phyloP scores from a whole-genome alignment of 2,329 filamentous ascomycete species.

The Monilinia fructicola region DNA sequence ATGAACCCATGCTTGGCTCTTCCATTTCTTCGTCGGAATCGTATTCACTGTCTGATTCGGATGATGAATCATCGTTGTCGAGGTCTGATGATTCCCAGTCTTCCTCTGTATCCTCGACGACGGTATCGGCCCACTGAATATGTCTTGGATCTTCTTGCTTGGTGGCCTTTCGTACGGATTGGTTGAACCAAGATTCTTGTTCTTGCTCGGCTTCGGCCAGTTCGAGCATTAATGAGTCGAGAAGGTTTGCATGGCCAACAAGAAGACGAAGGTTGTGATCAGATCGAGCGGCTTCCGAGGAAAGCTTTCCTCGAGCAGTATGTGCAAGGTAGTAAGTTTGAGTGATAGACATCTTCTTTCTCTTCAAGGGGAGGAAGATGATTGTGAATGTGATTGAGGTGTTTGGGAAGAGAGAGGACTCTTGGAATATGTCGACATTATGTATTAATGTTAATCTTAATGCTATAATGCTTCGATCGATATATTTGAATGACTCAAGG shows the following conservation, averaged over 20 bases:
- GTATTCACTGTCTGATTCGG: conserved; percentile 54
- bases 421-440: conserved; percentile 35
- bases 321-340: conserved; percentile 98
- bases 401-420: conserved; percentile 30
- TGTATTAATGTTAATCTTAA: conserved; percentile 28
- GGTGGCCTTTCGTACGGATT: conserved; percentile 77
- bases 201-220: conserved; percentile 92
- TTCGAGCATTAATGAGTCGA: conserved; percentile 89
- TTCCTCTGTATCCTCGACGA: conserved; percentile 71
- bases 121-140: conserved; percentile 83
- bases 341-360: conserved; percentile 94
- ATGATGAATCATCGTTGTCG: conserved; percentile 48
- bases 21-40: conserved; percentile 60
- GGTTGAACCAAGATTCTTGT: conserved; percentile 98
- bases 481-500: conserved; percentile 35
- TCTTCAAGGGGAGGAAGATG: conserved; percentile 43
- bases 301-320: conserved; percentile 94
- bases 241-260: conserved; percentile 96
- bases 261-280: conserved; percentile 95
- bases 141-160: conserved; percentile 59
- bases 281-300: conserved; percentile 80
- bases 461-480: conserved; percentile 26
- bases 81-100: conserved; percentile 68
- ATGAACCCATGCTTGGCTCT: conserved; percentile 51
- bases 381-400: conserved; percentile 21